phyloP scores from a whole-genome alignment of 306 rosid species.

The Acacia confusa region DNA sequence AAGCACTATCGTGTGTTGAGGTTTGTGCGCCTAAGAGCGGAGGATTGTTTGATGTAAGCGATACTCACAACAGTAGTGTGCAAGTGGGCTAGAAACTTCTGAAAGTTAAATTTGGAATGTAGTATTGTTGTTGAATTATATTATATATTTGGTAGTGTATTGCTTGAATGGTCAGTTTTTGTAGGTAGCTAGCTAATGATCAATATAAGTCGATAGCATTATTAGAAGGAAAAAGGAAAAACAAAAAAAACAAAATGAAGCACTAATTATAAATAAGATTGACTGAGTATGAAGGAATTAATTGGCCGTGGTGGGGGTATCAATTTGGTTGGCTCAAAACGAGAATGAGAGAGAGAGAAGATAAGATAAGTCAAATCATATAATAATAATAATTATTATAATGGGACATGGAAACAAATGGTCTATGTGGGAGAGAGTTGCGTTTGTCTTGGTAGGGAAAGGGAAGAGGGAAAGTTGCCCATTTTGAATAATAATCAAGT shows the following conservation, averaged over 20 bases:
- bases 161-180: slow-evolving; percentile 41
- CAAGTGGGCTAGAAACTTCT: slow-evolving; percentile 49
- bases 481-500: background rate
- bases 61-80: slow-evolving; percentile 29
- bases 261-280: slow-evolving; percentile 1
- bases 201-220: background rate
- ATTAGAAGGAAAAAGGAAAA: background rate
- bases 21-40: slow-evolving; percentile 47
- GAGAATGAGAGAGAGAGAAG: slow-evolving; percentile 17
- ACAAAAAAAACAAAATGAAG: background rate
- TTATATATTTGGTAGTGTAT: background rate
- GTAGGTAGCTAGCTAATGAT: background rate
- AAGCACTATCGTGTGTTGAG: slow-evolving; percentile 67
- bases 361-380: slow-evolving; percentile 42
- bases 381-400: background rate
- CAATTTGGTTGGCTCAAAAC: slow-evolving; percentile 34
- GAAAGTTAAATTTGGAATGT: background rate
- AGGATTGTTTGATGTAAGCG: slow-evolving; percentile 55
- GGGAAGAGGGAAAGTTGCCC: slow-evolving; percentile 29
- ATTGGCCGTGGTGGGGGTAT: background rate
- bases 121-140: background rate
- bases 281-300: slow-evolving; percentile 8
- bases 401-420: slow-evolving; percentile 34
- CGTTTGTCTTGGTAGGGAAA: slow-evolving; percentile 39
- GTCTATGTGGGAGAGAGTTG: slow-evolving; percentile 28